Percentiles rank a stretch among this genome's conserved stretches.
phyloP scores from a whole-genome alignment of 2,329 filamentous ascomycete species.

The Talaromyces sp. region DNA sequence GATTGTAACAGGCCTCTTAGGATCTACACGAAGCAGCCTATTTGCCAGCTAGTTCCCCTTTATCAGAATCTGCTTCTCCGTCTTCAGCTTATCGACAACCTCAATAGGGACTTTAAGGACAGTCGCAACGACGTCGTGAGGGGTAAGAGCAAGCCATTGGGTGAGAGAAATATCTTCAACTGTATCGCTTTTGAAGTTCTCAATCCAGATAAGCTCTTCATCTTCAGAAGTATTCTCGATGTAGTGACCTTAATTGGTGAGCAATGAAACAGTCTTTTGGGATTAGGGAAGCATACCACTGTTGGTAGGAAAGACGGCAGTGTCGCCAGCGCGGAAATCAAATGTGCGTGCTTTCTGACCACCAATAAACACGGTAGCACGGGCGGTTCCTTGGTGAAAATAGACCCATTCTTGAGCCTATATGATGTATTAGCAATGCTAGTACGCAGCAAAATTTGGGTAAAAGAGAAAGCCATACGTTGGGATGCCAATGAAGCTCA shows the following conservation, averaged over 20 bases:
- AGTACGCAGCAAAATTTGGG: background rate
- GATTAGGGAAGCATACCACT: constrained; percentile 22
- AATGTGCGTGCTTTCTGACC: constrained; percentile 60
- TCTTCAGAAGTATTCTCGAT: constrained; percentile 64
- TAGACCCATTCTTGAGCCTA: constrained; percentile 68
- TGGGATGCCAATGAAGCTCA: constrained; percentile 68
- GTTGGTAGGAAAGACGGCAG: constrained; percentile 65
- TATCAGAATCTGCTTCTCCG: constrained; percentile 59
- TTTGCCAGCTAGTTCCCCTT: constrained; percentile 7
- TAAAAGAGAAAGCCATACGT: constrained; percentile 39
- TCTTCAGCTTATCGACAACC: constrained; percentile 56
- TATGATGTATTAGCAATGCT: background rate
- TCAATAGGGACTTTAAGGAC: constrained; percentile 55
- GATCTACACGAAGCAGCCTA: background rate
- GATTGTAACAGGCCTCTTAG: background rate
- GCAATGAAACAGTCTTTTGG: background rate
- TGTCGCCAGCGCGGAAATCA: constrained; percentile 64
- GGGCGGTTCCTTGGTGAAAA: constrained; percentile 59
- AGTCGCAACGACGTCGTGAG: constrained; percentile 57
- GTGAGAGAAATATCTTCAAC: constrained; percentile 63
- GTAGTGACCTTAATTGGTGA: constrained; percentile 50
- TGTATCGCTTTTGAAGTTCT: constrained; percentile 64
- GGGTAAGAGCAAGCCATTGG: constrained; percentile 67
- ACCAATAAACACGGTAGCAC: constrained; percentile 63
- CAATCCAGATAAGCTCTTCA: constrained; percentile 63